Evolutionary conservation across 768 basidiomycete genomes (phyloP).

Genomic region (Coprinopsis sp.): DNA sequence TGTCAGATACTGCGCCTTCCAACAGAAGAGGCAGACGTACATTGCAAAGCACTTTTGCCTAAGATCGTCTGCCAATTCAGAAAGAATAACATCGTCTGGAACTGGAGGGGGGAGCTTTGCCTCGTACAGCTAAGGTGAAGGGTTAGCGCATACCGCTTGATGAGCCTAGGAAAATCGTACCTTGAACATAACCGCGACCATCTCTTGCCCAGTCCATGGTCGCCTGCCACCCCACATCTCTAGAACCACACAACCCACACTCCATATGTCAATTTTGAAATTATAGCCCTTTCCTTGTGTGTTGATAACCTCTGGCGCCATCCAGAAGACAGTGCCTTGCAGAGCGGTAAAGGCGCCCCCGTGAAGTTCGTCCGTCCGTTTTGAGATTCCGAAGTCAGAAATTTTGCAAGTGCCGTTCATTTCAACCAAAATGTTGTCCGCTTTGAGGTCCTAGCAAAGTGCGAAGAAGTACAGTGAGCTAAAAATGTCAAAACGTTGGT

Average conservation of each 20-base stretch:
- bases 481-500: constrained; percentile 57
- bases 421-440: constrained; percentile 97
- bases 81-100: constrained; percentile 75
- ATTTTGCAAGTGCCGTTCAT: constrained; percentile 92
- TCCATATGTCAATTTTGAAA: constrained; percentile 98
- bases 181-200: constrained; percentile 91
- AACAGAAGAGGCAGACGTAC: constrained; percentile 38
- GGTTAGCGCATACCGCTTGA: background rate
- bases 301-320: constrained; percentile 94
- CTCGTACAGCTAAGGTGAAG: constrained; percentile 63
- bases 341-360: constrained; percentile 87
- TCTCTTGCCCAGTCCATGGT: constrained; percentile 91
- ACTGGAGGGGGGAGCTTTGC: constrained; percentile 85
- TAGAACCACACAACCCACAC: constrained; percentile 94
- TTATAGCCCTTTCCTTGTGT: constrained; percentile 89
- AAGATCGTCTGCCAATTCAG: constrained; percentile 79
- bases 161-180: constrained; percentile 35
- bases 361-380: constrained; percentile 82
- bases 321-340: constrained; percentile 99
- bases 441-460: constrained; percentile 80
- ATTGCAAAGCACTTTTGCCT: constrained; percentile 85
- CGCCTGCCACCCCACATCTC: constrained; percentile 99
- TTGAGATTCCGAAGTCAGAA: constrained; percentile 98
- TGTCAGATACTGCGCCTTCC: constrained; percentile 4
- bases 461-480: constrained; percentile 2